Evolutionary conservation across 331 rosid species (phyloP).

Genomic region (Prunus yedoensis): DNA sequence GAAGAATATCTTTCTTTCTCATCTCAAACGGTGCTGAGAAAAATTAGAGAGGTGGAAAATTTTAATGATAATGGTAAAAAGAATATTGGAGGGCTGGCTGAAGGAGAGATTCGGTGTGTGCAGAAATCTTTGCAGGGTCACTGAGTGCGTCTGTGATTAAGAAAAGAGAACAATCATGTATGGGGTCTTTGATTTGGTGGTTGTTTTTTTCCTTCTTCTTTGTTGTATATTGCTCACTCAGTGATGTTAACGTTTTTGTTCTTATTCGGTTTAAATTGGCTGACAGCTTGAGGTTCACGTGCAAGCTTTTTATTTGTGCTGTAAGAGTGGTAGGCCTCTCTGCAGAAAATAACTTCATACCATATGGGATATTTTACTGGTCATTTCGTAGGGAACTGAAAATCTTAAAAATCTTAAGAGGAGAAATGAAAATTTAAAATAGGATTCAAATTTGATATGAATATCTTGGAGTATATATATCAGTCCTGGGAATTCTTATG

Average conservation of each 20-base stretch:
- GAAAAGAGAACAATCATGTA: conserved; percentile 29
- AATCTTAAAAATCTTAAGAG: background rate
- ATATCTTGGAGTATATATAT: no score
- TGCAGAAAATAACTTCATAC: background rate
- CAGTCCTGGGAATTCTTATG: background rate
- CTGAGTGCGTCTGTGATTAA: conserved; percentile 10
- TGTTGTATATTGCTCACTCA: conserved; percentile 8
- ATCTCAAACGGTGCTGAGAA: conserved; percentile 48
- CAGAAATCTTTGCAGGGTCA: conserved; percentile 28
- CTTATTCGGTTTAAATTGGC: conserved; percentile 44
- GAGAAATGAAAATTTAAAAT: no score
- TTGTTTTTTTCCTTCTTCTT: conserved; percentile 7
- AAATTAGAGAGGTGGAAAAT: conserved; percentile 18
- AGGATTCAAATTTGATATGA: no score
- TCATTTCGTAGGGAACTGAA: background rate
- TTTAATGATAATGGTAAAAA: conserved; percentile 2
- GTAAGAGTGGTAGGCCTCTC: conserved; percentile 15
- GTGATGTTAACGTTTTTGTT: conserved; percentile 31
- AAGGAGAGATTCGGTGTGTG: conserved; percentile 35
- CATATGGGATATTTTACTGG: background rate
- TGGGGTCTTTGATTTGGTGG: conserved; percentile 14
- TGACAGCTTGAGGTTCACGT: conserved; percentile 59
- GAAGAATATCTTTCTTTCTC: conserved; percentile 43
- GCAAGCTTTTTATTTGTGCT: conserved; percentile 38
- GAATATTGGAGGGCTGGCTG: conserved; percentile 8